These are phyloP conservation scores for Macrocybe gigantea DNA, from an alignment of 768 basidiomycete genomes.

Conservation along the genomic window DNA sequence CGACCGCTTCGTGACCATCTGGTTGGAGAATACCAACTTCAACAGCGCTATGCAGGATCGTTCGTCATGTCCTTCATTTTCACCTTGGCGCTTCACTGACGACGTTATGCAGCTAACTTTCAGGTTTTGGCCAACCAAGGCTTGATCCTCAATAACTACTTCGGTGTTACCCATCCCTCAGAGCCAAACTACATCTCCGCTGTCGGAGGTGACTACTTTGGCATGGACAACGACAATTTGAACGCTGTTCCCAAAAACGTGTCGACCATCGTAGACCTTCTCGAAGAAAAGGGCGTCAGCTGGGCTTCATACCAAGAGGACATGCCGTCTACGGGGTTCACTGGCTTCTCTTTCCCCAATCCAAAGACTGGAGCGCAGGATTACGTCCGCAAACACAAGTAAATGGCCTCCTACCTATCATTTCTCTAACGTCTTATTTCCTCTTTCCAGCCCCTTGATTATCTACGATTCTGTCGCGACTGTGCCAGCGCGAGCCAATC, in stretches of 20 bases:
- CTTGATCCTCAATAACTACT: conserved; percentile 39
- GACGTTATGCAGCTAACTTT: conserved; percentile 17
- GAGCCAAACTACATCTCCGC: conserved; percentile 49
- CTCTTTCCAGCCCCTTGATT: conserved; percentile 9
- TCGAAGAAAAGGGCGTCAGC: conserved; percentile 49
- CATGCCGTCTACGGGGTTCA: conserved; percentile 45
- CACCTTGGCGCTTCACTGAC: not conserved
- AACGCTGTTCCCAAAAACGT: conserved; percentile 37
- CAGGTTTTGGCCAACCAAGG: conserved; percentile 41
- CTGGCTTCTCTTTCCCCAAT: conserved; percentile 29
- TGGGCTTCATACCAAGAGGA: conserved; percentile 63
- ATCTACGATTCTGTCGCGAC: conserved; percentile 6
- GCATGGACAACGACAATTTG: conserved; percentile 33
- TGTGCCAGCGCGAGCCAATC: conserved; percentile 3
- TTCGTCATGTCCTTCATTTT: conserved; percentile 7
- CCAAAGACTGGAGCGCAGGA: conserved; percentile 16
- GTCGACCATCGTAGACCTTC: conserved; percentile 53
- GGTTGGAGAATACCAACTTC: conserved; percentile 62
- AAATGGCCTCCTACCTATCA: not conserved
- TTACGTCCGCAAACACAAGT: conserved; percentile 28
- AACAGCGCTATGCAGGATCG: conserved; percentile 18
- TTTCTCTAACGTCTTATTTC: not conserved
- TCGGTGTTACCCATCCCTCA: conserved; percentile 50
- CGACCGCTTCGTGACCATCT: conserved; percentile 33
- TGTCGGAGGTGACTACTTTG: too few relatives aligned